Conservation (phyloP, 2,329 filamentous ascomycete genomes). For the Ophiosphaerella narmari region DNA sequence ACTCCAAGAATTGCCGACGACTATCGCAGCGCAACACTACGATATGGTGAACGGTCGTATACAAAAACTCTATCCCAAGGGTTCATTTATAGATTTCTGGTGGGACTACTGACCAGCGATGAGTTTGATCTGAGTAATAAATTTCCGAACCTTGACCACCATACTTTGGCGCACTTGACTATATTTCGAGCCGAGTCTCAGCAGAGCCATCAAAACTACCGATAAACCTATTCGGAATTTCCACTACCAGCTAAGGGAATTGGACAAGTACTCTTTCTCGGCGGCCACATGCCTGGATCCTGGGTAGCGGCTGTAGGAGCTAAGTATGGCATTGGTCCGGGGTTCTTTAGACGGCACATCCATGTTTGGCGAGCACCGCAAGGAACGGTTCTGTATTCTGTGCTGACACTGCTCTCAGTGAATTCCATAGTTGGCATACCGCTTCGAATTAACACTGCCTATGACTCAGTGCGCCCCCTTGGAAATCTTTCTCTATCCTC, state of each 20-base stretch:
- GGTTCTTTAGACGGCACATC: slow-evolving; percentile 11
- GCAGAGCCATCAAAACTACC: neutral
- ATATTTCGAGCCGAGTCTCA: neutral
- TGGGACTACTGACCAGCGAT: slow-evolving; percentile 2
- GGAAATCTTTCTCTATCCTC: neutral
- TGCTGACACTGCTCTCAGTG: slow-evolving; percentile 1
- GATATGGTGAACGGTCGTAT: slow-evolving; percentile 9
- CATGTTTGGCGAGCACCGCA: slow-evolving; percentile 9
- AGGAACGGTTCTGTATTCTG: slow-evolving; percentile 7
- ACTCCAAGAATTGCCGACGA: neutral
- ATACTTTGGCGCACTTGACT: slow-evolving; percentile 2
- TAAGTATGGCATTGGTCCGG: slow-evolving; percentile 4
- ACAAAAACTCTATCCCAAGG: slow-evolving; percentile 11
- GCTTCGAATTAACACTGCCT: slow-evolving; percentile 8
- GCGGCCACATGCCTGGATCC: slow-evolving; percentile 10
- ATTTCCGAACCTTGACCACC: slow-evolving; percentile 5
- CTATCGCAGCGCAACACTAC: slow-evolving; percentile 3
- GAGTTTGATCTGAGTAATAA: neutral
- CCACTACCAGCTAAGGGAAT: slow-evolving; percentile 1
- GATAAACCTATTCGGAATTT: slow-evolving; percentile 6
- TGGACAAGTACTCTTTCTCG: slow-evolving; percentile 10
- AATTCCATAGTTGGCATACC: slow-evolving; percentile 2
- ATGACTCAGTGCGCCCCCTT: neutral
- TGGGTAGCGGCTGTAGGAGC: slow-evolving; percentile 9
- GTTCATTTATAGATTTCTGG: slow-evolving; percentile 8